A percentile compares a stretch with the other conserved stretches of the same genome.
phyloP scores from a whole-genome alignment of 1,139 yeast genomes.

The Zygosaccharomyces sapae region DNA sequence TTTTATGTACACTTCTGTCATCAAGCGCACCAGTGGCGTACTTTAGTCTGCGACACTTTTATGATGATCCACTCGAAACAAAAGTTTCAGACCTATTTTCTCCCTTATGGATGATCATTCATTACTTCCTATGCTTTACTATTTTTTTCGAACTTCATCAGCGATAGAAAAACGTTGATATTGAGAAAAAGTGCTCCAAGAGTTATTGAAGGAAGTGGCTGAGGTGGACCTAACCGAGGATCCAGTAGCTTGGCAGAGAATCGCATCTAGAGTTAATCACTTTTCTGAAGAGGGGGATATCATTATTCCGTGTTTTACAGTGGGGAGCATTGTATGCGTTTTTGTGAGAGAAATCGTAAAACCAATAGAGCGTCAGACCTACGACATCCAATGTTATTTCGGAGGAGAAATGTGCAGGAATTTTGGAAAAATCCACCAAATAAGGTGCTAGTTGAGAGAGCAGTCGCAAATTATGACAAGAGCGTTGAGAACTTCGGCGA shows the following conservation, averaged over 20 bases:
- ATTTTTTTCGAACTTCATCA: background rate
- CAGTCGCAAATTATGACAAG: background rate
- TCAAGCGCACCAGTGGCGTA: background rate
- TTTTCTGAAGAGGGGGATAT: background rate
- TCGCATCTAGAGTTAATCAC: background rate
- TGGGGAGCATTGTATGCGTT: background rate
- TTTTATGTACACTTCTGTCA: background rate
- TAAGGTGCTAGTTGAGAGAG: background rate
- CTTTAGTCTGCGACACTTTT: background rate
- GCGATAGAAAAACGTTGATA: background rate
- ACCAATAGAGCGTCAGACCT: background rate
- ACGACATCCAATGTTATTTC: background rate
- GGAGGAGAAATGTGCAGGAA: background rate
- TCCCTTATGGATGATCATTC: background rate
- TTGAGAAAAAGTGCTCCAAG: background rate
- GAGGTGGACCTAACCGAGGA: background rate
- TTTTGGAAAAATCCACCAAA: background rate
- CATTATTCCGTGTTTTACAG: background rate
- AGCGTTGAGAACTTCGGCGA: background rate
- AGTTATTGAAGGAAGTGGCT: background rate
- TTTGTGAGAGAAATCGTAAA: background rate
- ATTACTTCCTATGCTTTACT: background rate
- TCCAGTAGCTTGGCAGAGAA: conserved; percentile 1
- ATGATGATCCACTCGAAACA: background rate
- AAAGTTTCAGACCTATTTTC: background rate